Evolutionary conservation across 805 yeast species (phyloP).

Genomic region (Monosporozyma unispora): DNA sequence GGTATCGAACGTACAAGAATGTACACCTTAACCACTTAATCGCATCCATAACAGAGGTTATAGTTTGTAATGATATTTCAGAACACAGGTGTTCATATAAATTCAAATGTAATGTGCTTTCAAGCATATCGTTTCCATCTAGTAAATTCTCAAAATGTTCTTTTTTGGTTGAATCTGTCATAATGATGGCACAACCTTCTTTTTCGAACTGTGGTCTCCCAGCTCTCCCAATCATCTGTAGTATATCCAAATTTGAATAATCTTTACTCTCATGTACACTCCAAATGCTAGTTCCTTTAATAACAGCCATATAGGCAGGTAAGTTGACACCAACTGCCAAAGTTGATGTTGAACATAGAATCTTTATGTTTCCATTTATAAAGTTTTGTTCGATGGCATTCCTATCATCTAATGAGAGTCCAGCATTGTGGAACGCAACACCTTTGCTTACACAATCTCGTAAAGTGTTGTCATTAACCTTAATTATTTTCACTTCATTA

Average conservation of each 20-base stretch:
- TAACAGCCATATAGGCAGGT: constrained; percentile 50
- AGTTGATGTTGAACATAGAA: constrained; percentile 51
- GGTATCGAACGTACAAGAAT: constrained; percentile 39
- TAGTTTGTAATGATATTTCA: constrained; percentile 36
- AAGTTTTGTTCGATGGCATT: constrained; percentile 38
- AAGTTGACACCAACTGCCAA: constrained; percentile 53
- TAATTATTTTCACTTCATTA: neutral
- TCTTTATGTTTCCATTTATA: constrained; percentile 33
- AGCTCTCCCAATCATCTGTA: constrained; percentile 61
- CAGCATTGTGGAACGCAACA: constrained; percentile 53
- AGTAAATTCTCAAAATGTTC: constrained; percentile 35
- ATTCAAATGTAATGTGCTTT: constrained; percentile 37
- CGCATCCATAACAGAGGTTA: constrained; percentile 32
- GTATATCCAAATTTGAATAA: constrained; percentile 45
- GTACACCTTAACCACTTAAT: constrained; percentile 41
- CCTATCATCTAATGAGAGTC: constrained; percentile 41
- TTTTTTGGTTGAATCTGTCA: constrained; percentile 34
- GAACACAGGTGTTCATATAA: constrained; percentile 36
- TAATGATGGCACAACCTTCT: constrained; percentile 39
- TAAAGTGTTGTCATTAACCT: constrained; percentile 8
- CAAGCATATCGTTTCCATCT: constrained; percentile 37
- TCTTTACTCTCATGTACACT: constrained; percentile 40
- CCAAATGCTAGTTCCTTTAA: constrained; percentile 60
- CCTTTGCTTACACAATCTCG: constrained; percentile 26
- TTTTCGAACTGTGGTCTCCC: constrained; percentile 53